Percentiles rank a stretch among this genome's conserved stretches.
Conservation (phyloP, 345 rosid species). For the Jatropha curcas region DNA sequence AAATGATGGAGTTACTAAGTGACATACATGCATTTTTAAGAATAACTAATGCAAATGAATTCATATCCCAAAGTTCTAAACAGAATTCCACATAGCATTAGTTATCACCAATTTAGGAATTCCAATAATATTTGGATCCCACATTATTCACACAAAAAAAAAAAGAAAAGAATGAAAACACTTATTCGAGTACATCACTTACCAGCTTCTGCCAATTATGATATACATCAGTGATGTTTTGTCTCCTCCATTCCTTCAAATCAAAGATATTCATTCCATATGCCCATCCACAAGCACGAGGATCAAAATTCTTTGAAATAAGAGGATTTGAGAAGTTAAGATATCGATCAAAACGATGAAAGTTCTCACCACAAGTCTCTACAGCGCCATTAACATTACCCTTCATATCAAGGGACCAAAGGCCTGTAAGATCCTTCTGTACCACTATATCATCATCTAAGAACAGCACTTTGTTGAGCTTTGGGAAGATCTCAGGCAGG, state of each 20-base stretch:
- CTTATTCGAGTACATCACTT: slow-evolving; percentile 15
- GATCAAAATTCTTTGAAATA: slow-evolving; percentile 80
- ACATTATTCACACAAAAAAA: background rate
- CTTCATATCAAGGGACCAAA: slow-evolving; percentile 89
- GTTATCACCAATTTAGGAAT: background rate
- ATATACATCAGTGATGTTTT: slow-evolving; percentile 83
- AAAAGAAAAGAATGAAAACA: too few relatives aligned
- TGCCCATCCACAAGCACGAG: slow-evolving; percentile 99
- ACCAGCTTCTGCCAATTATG: slow-evolving; percentile 97
- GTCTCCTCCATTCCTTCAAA: slow-evolving; percentile 83
- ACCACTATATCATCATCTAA: slow-evolving; percentile 95
- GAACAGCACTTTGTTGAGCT: slow-evolving; percentile 84
- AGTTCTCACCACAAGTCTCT: slow-evolving; percentile 97
- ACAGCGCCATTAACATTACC: slow-evolving; percentile 98
- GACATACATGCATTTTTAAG: background rate
- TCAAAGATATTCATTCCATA: slow-evolving; percentile 97
- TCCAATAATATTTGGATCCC: background rate
- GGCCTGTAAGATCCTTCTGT: slow-evolving; percentile 78
- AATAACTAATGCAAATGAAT: slow-evolving; percentile 7
- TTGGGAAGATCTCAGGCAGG: slow-evolving; percentile 94
- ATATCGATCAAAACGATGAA: slow-evolving; percentile 94
- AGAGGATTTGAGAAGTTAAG: slow-evolving; percentile 97
- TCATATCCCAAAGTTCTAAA: slow-evolving; percentile 1
- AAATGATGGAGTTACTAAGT: background rate
- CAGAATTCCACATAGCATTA: background rate